These are phyloP conservation scores for Casuarina cunninghamiana DNA, from an alignment of 306 rosid genomes.

Conservation along the genomic window DNA sequence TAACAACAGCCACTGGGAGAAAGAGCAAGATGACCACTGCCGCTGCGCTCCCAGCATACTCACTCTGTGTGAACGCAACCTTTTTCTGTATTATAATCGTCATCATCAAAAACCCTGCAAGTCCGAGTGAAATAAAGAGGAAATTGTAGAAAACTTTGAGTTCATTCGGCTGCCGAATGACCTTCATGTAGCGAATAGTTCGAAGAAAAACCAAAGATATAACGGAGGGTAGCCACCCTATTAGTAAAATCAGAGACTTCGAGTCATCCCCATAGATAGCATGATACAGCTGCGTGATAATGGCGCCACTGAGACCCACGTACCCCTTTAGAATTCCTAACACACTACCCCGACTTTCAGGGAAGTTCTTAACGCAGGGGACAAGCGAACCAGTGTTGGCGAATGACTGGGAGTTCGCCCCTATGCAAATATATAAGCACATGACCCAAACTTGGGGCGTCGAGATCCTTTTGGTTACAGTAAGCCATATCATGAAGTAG, in stretches of 20 bases:
- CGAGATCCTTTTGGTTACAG: constrained; percentile 40
- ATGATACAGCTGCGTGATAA: constrained; percentile 45
- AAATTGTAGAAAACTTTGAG: constrained; percentile 48
- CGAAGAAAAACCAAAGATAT: constrained; percentile 44
- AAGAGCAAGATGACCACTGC: constrained; percentile 42
- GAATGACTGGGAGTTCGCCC: constrained; percentile 57
- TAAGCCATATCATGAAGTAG: constrained; percentile 60
- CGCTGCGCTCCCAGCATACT: constrained; percentile 41
- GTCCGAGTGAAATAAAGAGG: constrained; percentile 59
- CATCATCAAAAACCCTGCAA: constrained; percentile 60
- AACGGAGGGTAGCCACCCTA: constrained; percentile 58
- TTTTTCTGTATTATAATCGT: constrained; percentile 45
- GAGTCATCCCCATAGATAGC: constrained; percentile 47
- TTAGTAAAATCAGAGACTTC: constrained; percentile 44
- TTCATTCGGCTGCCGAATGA: constrained; percentile 38
- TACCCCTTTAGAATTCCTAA: constrained; percentile 58
- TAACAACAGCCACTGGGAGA: constrained; percentile 43
- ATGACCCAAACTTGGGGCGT: constrained; percentile 50
- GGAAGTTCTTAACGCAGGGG: constrained; percentile 56
- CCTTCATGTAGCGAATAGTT: constrained; percentile 49
- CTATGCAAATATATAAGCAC: constrained; percentile 51
- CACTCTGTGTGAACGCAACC: constrained; percentile 29
- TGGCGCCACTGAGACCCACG: constrained; percentile 64
- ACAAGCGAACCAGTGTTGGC: constrained; percentile 61
- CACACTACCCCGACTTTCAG: constrained; percentile 52